These are phyloP conservation scores for Metschnikowia shivogae DNA, from an alignment of 805 yeast genomes.

Conservation along the genomic window DNA sequence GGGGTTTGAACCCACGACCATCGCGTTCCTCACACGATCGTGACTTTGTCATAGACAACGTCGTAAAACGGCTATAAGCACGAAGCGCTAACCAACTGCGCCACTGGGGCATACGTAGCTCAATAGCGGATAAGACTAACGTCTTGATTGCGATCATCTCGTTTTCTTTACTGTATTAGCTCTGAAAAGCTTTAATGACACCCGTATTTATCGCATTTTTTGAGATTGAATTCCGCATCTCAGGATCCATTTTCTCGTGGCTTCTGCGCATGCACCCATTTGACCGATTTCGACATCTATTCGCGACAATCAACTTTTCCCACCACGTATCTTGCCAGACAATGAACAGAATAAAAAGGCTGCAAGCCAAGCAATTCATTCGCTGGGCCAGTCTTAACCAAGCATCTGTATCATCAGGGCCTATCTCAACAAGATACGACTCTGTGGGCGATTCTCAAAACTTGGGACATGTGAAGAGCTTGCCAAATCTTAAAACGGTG, in stretches of 20 bases:
- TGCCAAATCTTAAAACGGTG: slow-evolving; percentile 17
- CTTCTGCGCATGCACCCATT: not conserved
- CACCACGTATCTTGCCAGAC: not conserved
- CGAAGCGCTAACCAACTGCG: slow-evolving; percentile 54
- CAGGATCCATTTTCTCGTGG: not conserved
- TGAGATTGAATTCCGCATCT: not conserved
- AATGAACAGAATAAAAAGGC: not conserved
- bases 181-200: too few relatives aligned
- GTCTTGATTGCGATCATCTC: too few relatives aligned
- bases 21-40: slow-evolving; percentile 55
- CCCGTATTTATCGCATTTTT: too few relatives aligned
- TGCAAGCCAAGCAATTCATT: not conserved
- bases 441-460: slow-evolving; percentile 8
- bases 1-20: slow-evolving; percentile 55
- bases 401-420: slow-evolving; percentile 7
- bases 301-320: slow-evolving; percentile 1
- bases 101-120: slow-evolving; percentile 39
- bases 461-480: slow-evolving; percentile 14
- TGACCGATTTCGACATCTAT: not conserved
- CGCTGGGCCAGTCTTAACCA: slow-evolving; percentile 2
- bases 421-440: slow-evolving; percentile 6
- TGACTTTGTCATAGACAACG: slow-evolving; percentile 43
- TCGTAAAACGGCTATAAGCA: slow-evolving; percentile 45
- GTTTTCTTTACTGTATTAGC: too few relatives aligned
- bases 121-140: too few relatives aligned